Evolutionary conservation across 805 yeast species (phyloP), one percentile per base, ranked within the genome.

Genomic region (Candida ortonii): DNA sequence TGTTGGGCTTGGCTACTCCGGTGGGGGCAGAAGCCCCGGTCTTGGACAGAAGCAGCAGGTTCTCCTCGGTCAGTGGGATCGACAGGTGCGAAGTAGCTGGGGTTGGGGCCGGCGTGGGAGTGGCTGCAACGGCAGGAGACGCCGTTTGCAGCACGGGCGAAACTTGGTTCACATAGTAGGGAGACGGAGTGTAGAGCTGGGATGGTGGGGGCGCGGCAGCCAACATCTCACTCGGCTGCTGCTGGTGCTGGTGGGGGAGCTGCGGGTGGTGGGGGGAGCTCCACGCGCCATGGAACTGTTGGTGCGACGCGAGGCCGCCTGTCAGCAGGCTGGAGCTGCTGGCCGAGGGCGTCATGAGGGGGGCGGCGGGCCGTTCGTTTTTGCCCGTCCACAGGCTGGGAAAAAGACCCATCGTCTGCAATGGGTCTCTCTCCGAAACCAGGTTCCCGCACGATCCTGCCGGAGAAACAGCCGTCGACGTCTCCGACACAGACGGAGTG

Each of bases 51-150:
- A 52, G 36, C 22, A 49, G 46, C 30, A 67, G 47, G 39, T 68
- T 63, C 36, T 63, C 68, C 39, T 65, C 70, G 6, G 71, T 63
- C 34, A 66, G 47, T 6, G 55, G 59, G 30, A 38, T 39, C 8
- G 42, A 30, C 17, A 38, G 19, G 15, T 36, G 41, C 11, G 25
- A 11, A 22, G 26, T 9, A 10, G 30, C 17, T 7, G 30, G 38
- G 17, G 28, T 31, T 16, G 28, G 16, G 20, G n/a, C n/a, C 14
- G 19, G 10, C 3, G 26, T 10, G 22, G 25, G 11, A 22, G 22
- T 13, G 17, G 19, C 12, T 16, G 35, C 11, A 22, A 29, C n/a
- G 16, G 9, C 23, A 28, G 21, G 34, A 32, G 13, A 19, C 11
- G 17, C 19, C 25, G 28, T 20, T 25, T n/a, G 28, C 19, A 5